phyloP scores from a whole-genome alignment of 164 flowering plant species.

The Platanus orientalis region DNA sequence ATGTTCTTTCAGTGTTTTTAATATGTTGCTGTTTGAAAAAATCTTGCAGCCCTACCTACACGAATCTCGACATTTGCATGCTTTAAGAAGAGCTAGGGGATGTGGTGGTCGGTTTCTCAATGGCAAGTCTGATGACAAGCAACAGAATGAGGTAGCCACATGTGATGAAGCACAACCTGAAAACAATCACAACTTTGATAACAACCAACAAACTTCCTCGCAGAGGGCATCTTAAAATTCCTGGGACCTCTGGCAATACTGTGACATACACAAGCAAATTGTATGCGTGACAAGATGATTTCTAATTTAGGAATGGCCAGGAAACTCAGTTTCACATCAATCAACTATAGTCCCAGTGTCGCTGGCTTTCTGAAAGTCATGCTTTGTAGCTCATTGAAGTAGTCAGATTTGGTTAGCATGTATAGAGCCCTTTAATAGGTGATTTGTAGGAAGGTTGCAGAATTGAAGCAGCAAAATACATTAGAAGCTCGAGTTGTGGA shows the following conservation, averaged over 20 bases:
- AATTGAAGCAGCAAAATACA: not conserved
- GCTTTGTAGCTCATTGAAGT: not conserved
- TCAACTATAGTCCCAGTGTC: too few relatives aligned
- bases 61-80: slow-evolving; percentile 86
- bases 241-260: not conserved
- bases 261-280: not conserved
- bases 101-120: slow-evolving; percentile 80
- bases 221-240: slow-evolving; percentile 11
- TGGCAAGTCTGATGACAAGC: slow-evolving; percentile 48
- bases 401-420: too few relatives aligned
- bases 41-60: slow-evolving; percentile 84
- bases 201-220: slow-evolving; percentile 13
- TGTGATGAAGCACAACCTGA: slow-evolving; percentile 39
- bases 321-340: too few relatives aligned
- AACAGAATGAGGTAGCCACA: slow-evolving; percentile 32
- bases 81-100: slow-evolving; percentile 72
- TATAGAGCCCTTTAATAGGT: not conserved
- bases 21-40: not conserved
- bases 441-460: not conserved
- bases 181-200: slow-evolving; percentile 34
- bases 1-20: not conserved
- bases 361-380: not conserved
- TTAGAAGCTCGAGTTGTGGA: not conserved
- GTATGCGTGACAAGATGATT: too few relatives aligned
- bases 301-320: too few relatives aligned